These are phyloP conservation scores for Lagerstroemia speciosa DNA, from an alignment of 345 rosid genomes.

Conservation along the genomic window DNA sequence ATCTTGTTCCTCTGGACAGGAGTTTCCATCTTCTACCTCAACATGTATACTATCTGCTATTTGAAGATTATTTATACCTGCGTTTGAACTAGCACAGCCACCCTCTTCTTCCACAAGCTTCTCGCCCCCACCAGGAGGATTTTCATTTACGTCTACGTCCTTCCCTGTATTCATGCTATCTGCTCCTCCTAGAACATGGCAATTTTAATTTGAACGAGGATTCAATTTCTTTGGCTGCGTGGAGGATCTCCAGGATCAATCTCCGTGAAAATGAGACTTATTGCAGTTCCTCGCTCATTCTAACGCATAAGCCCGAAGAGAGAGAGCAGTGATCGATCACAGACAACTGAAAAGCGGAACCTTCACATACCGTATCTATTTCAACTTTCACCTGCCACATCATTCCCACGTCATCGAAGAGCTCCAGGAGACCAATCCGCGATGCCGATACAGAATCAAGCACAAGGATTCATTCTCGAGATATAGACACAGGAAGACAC, in stretches of 20 bases:
- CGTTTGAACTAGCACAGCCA: background rate
- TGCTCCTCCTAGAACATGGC: background rate
- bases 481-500: background rate
- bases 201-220: conserved; percentile 7
- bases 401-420: background rate
- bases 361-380: background rate
- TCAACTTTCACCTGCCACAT: background rate
- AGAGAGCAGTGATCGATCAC: background rate
- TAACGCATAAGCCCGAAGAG: background rate
- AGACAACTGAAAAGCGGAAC: background rate
- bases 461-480: background rate
- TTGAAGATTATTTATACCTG: background rate
- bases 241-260: conserved; percentile 27
- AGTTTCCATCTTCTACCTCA: conserved; percentile 14
- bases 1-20: conserved; percentile 11
- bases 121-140: background rate
- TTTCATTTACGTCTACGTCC: background rate
- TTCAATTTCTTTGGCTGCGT: conserved; percentile 15
- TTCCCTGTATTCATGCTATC: background rate
- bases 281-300: background rate
- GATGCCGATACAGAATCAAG: background rate
- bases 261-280: conserved; percentile 13
- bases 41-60: conserved; percentile 7
- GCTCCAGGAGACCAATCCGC: background rate
- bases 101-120: background rate